Base-by-base conservation (phyloP, 1,284 basidiomycete genomes). In the Fereydounia khargensis region DNA sequence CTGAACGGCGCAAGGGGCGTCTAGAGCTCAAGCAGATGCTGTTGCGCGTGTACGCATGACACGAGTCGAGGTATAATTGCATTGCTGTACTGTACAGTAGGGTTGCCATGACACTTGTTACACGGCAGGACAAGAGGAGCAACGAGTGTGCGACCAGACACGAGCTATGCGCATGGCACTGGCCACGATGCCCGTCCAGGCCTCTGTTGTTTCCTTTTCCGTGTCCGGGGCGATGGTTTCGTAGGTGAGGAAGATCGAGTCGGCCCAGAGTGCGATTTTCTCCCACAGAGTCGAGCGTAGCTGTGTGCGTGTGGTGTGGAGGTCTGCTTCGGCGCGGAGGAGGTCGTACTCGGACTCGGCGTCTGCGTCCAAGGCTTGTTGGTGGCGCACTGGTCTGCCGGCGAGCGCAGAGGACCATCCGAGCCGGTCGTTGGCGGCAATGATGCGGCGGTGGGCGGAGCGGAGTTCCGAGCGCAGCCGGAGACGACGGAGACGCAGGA, bases 161-260 rank as follows among this genome's bases (percentile, higher is more conserved):
- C 31, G 41, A 5, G 42, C 19, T 13, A 68, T 39, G 2, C 66
- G 38, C 16, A 68, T 54, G 1, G 39, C 21, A 22, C 56, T 56
- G 3, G 63, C 56, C 9, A 63, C 11, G 11, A 59, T 14, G 1
- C 56, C 59, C 1, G 63, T 55, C 48, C 47, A 47, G 1, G 56
- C 63, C 34, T 68, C 66, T 1, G 60, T 35, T 13, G 35, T 40
- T 2, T 63, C 63, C 39, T 65, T 65, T 42, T 68, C 63, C 4
- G 50, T 30, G 16, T 49, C 40, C 0, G 66, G 63, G 16, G 38
- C 34, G 1, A 44, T 47, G 6, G 66, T 58, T 48, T 68, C 66
- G 45, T 52, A 59, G 0, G 45, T 28, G 9, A 59, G 40, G 24
- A 68, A 68, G 35, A 49, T 32, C 37, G 31, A 11, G 34, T 68